Percentiles rank a stretch among this genome's conserved stretches.
These are phyloP conservation scores for Aspergillus aculeatinus DNA, from an alignment of 2,329 filamentous ascomycete genomes.

Conservation along the genomic window DNA sequence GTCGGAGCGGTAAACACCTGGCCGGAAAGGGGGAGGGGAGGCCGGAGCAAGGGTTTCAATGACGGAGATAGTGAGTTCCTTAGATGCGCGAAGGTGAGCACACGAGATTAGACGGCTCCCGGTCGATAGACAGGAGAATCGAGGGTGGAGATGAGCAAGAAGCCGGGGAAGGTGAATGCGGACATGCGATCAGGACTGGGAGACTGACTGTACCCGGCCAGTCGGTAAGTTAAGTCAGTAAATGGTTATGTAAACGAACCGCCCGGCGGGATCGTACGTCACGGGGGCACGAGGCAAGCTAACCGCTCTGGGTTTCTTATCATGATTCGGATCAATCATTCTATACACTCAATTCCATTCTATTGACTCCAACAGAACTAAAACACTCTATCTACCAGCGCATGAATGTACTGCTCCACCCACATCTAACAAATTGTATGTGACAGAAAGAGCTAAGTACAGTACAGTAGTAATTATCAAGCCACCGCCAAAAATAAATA, in stretches of 20 bases:
- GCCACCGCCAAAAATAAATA: too few relatives aligned
- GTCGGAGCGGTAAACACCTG: constrained; percentile 29
- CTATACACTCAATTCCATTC: too few relatives aligned
- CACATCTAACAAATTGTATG: too few relatives aligned
- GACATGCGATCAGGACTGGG: constrained; percentile 6
- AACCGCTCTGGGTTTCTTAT: neutral
- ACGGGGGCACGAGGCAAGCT: neutral
- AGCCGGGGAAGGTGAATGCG: constrained; percentile 6
- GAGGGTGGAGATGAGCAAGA: constrained; percentile 3
- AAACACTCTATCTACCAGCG: too few relatives aligned
- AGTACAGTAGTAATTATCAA: too few relatives aligned
- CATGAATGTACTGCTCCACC: too few relatives aligned
- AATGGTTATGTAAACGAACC: constrained; percentile 1
- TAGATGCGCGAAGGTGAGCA: constrained; percentile 3
- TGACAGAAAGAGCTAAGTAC: too few relatives aligned
- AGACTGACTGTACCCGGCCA: neutral
- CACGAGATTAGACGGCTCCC: constrained; percentile 20
- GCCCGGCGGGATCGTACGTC: neutral
- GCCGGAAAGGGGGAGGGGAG: constrained; percentile 16
- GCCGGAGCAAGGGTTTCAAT: constrained; percentile 13
- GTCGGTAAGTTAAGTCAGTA: too few relatives aligned
- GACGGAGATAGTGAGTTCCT: constrained; percentile 7
- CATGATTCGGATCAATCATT: neutral
- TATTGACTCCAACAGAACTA: too few relatives aligned
- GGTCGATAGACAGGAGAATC: constrained; percentile 29